Base-by-base conservation (phyloP, 2,329 filamentous ascomycete species). In the Nannizziopsis arthrosporioides region DNA sequence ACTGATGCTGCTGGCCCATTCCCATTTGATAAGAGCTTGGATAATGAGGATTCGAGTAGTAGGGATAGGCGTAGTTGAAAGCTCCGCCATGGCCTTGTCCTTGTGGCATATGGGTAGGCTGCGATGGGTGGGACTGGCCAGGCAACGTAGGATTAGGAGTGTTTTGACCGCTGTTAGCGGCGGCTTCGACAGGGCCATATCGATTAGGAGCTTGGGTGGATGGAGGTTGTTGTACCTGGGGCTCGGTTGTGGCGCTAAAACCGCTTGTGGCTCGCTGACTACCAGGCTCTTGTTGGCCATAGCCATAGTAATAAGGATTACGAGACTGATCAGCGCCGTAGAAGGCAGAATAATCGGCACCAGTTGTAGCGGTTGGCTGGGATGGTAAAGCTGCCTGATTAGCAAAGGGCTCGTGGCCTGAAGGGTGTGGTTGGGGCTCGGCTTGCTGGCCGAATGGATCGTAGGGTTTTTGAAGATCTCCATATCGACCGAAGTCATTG, bases 311-410 rank as follows among this genome's bases (percentile, higher is more conserved):
- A 71, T 92, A 94, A 1, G 80, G 76, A 61, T 81, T 81, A 55
- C 85, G 82, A 56, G 73, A 80, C 54, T 87, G 74, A 54, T 81
- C 86, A 32, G 82, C 77, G 2, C 84, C 85, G 65, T 94, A 93
- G 70, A 93, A 94, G 5, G 83, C 82, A 15, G 84, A 83, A 67
- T 86, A 94, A 55, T 94, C 87, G 63, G 74, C 78, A 11, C 81
- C 58, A 77, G 74, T 62, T 62, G 69, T 62, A 73, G 73, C 51
- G 72, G 72, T 61, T 44, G 76, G 74, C 61, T 82, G 78, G 68
- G 63, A 61, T 51, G 83, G 80, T 57, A 76, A 78, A 39, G 82
- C 81, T 52, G 74, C 67, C 55, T 73, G 70, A 56, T 68, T 69
- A 45, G 69, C 67, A 53, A 71, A 72, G 6, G 79, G 71, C 55